Evolutionary conservation across 164 flowering plant genomes (phyloP), one percentile per base, ranked within the genome.

Genomic region (Vitis riparia): DNA sequence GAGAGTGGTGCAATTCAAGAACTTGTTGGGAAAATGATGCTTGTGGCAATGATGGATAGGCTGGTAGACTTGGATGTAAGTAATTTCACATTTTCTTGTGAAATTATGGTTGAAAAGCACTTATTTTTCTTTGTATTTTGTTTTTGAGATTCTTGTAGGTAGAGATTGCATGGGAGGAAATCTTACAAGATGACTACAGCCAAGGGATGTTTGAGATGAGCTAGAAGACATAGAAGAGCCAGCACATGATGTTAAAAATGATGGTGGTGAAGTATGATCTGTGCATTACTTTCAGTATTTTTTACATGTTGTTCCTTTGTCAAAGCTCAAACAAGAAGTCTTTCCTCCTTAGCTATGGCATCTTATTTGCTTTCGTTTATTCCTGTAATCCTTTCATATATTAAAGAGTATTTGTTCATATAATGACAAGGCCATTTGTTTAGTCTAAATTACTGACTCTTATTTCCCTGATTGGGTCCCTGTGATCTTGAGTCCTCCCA

Each of bases 51-150:
- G 60, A 78, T 96, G 68, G 90, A 90, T 73, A 80, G 84, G 77
- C 89, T 96, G 47, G 63, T 92, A 63, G 98, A 91, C 23, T 82
- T 93, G 74, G 99, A 96, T 83, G 99, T 96, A 75, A 86, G 97
- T 66, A 61, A 9, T 57, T 44, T 13, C 11, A 37, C 29, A 0
- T 29, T 48, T 29, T 8, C n/a, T 6, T 44, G 7, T 29, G 17
- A 50, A 0, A 61, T 63, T 0, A 10, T 58, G 4, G 55, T 62
- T 67, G 48, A 1, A 52, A 12, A 16, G 4, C 53, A 51, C 15
- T 23, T 57, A 19, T 16, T 50, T 53, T 7, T 70, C 56, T n/a
- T n/a, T 3, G 19, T 37, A 49, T 55, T 50, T 8, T 48, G 3
- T 68, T 6, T 60, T 62, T 66, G 65, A n/a, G 32, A 55, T 62